These are phyloP conservation scores for Furcasterigmium furcatum DNA, from an alignment of 2,329 filamentous ascomycete species.

Conservation along the genomic window DNA sequence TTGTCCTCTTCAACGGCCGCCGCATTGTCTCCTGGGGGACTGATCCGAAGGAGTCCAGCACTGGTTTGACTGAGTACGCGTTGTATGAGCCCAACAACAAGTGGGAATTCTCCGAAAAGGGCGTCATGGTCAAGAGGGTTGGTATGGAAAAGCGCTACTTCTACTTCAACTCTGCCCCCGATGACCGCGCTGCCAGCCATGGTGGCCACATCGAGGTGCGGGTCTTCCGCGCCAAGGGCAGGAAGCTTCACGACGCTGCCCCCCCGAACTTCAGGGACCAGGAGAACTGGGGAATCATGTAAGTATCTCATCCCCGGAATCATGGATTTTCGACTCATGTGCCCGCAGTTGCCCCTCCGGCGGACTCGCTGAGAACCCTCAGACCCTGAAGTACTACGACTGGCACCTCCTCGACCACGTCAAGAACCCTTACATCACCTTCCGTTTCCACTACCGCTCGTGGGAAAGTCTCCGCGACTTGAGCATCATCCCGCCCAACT, in stretches of 20 bases:
- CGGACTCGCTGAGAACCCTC: slow-evolving; percentile 48
- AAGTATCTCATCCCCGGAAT: slow-evolving; percentile 19
- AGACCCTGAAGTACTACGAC: slow-evolving; percentile 48
- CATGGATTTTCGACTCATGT: not conserved
- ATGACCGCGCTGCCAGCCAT: slow-evolving; percentile 39
- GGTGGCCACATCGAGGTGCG: slow-evolving; percentile 54
- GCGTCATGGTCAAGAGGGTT: slow-evolving; percentile 24
- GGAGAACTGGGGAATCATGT: slow-evolving; percentile 51
- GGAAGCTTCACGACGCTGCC: slow-evolving; percentile 36
- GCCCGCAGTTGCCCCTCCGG: slow-evolving; percentile 44
- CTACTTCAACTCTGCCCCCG: slow-evolving; percentile 33
- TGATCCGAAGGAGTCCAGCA: slow-evolving; percentile 27
- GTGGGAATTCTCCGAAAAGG: slow-evolving; percentile 35
- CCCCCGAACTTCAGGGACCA: slow-evolving; percentile 42
- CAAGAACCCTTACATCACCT: slow-evolving; percentile 48
- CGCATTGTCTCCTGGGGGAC: slow-evolving; percentile 51
- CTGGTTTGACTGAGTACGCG: slow-evolving; percentile 39
- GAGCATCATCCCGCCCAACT: slow-evolving; percentile 37
- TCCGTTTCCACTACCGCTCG: slow-evolving; percentile 55
- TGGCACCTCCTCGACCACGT: slow-evolving; percentile 49
- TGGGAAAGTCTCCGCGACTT: slow-evolving; percentile 44
- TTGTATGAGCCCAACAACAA: slow-evolving; percentile 44
- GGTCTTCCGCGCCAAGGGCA: slow-evolving; percentile 47
- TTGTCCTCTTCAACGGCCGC: slow-evolving; percentile 51
- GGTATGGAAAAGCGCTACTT: slow-evolving; percentile 49